Evolutionary conservation across 2,329 filamentous ascomycete species (phyloP).

Genomic region (Teratosphaeria viscida): DNA sequence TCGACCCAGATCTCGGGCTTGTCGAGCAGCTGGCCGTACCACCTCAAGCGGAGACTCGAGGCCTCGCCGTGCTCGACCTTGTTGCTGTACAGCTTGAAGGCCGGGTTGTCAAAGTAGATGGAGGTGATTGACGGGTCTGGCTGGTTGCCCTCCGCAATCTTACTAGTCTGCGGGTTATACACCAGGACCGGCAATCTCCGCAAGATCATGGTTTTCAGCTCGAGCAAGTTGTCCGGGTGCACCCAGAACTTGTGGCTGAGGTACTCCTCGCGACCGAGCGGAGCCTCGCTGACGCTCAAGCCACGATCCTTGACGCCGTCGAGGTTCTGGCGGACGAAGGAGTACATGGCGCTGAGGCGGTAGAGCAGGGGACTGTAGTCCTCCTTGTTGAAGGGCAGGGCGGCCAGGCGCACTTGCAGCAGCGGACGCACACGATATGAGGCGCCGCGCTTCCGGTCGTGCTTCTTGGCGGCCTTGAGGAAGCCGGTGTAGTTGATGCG

Average conservation of each 20-base stretch:
- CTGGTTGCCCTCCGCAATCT: constrained; percentile 66
- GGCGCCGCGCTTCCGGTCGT: constrained; percentile 82
- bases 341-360: constrained; percentile 87
- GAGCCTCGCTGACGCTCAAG: constrained; percentile 10
- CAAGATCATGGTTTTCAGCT: constrained; percentile 92
- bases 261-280: constrained; percentile 20
- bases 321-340: constrained; percentile 76
- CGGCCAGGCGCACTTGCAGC: constrained; percentile 79
- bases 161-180: constrained; percentile 79
- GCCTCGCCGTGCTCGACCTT: constrained; percentile 74
- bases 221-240: constrained; percentile 85
- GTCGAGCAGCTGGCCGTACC: constrained; percentile 75
- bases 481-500: constrained; percentile 96
- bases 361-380: constrained; percentile 85
- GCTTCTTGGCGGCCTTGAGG: constrained; percentile 97
- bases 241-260: constrained; percentile 59
- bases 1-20: constrained; percentile 76
- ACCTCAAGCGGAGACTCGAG: constrained; percentile 74
- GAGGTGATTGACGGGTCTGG: constrained; percentile 85
- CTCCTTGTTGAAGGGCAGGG: constrained; percentile 89
- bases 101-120: constrained; percentile 84
- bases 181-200: constrained; percentile 83
- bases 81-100: constrained; percentile 74
- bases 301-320: constrained; percentile 40
- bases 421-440: constrained; percentile 83